Conservation (phyloP, 2,329 filamentous ascomycete species). For the Sordariomycetes sp. region DNA sequence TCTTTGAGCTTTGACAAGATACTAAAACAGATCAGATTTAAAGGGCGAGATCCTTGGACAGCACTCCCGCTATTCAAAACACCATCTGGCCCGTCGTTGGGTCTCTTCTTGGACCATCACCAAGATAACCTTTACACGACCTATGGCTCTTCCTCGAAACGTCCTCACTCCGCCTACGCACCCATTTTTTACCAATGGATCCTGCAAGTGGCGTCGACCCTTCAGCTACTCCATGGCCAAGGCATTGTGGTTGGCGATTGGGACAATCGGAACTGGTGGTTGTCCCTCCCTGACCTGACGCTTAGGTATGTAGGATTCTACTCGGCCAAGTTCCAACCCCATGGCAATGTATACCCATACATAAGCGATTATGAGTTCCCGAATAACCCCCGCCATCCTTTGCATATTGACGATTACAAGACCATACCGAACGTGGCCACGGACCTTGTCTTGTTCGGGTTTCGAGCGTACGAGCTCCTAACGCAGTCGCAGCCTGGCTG, state of each 20-base stretch:
- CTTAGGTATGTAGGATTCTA: neutral
- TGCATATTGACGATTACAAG: neutral
- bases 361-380: neutral
- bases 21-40: neutral
- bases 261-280: neutral
- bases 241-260: neutral
- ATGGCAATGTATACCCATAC: neutral
- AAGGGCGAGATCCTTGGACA: neutral
- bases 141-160: neutral
- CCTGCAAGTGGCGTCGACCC: neutral
- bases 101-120: neutral
- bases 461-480: neutral
- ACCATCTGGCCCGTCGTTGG: neutral
- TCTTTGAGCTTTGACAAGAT: neutral
- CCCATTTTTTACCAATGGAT: neutral
- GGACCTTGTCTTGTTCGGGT: neutral
- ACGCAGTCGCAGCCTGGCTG: neutral
- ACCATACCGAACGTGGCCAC: neutral
- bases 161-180: neutral
- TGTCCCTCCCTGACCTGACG: neutral
- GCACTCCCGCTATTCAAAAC: neutral
- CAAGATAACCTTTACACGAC: neutral
- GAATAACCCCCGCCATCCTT: neutral
- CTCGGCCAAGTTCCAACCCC: neutral
- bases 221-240: neutral